A percentile compares a stretch with the other conserved stretches of the same genome.
Conservation (phyloP, 352 stramenopile genomes). For the Globisporangium yorkense region DNA sequence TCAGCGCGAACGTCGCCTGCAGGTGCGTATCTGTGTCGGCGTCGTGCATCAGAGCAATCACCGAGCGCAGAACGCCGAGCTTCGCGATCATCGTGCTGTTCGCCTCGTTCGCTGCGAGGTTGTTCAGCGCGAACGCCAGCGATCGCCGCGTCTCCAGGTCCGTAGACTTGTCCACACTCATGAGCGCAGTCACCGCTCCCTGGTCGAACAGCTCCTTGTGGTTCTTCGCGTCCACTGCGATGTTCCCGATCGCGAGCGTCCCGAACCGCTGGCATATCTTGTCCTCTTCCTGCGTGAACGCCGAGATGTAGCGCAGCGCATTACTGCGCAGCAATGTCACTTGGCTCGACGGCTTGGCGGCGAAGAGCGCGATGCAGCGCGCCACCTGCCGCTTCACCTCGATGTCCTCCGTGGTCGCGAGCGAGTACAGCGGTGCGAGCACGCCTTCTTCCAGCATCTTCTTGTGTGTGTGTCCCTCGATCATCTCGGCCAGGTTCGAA, state of each 20-base stretch:
- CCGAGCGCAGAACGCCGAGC: slow-evolving; percentile 76
- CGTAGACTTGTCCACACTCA: slow-evolving; percentile 77
- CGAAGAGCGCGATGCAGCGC: slow-evolving; percentile 91
- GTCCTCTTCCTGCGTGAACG: slow-evolving; percentile 81
- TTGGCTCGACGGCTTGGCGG: slow-evolving; percentile 90
- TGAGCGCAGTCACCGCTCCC: slow-evolving; percentile 83
- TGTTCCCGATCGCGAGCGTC: slow-evolving; percentile 89
- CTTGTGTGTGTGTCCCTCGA: slow-evolving; percentile 92
- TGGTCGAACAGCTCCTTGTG: slow-evolving; percentile 93
- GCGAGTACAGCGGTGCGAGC: slow-evolving; percentile 86
- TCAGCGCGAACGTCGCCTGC: slow-evolving; percentile 89
- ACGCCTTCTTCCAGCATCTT: slow-evolving; percentile 92
- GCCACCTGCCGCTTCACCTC: slow-evolving; percentile 92
- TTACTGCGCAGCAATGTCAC: slow-evolving; percentile 80
- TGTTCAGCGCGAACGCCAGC: slow-evolving; percentile 94
- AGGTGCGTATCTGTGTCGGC: slow-evolving; percentile 91
- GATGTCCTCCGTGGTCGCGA: slow-evolving; percentile 65
- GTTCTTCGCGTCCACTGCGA: slow-evolving; percentile 84
- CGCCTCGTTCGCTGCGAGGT: slow-evolving; percentile 87
- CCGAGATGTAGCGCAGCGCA: slow-evolving; percentile 83
- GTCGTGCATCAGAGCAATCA: slow-evolving; percentile 85
- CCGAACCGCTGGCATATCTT: slow-evolving; percentile 85
- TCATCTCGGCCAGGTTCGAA: slow-evolving; percentile 95
- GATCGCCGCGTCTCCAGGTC: slow-evolving; percentile 90
- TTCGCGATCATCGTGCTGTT: slow-evolving; percentile 88